Base-by-base conservation (phyloP, 306 rosid species). In the Lathyrus aphaca region DNA sequence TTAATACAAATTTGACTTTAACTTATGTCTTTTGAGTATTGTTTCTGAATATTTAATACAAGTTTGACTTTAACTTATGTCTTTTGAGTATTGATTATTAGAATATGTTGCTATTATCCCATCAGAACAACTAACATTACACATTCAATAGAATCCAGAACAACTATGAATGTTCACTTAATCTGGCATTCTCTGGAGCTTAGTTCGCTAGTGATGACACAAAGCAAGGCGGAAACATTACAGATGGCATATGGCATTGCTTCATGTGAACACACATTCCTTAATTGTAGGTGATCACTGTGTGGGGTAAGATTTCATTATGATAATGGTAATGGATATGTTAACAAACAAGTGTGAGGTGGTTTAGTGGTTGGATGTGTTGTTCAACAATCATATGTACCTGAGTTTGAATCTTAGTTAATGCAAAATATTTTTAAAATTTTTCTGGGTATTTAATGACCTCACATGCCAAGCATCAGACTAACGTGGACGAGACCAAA, bases 221-320 rank as follows among this genome's bases (percentile, higher is more conserved):
- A 8, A 5, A 49, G 27, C 56, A 49, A 13, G 16, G 16, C 6
- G 7, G 48, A 43, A 49, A 49, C 27, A 17, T 21, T 1, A 1
- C n/a, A n/a, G n/a, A n/a, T n/a, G n/a, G n/a, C 97, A 92, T 79
- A 77, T 89, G 92, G 95, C 76, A 5, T 76, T 92, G 77, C 95
- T 87, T 81, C 96, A 92, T 57, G 77, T 73, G 67, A 74, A 81
- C 29, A 84, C 95, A 43, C 65, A 87, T 74, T 86, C 96, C 70
- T 68, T 92, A 78, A 81, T 92, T 75, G 96, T 87, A 0, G 97
- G 97, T 69, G 97, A 92, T 82, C 97, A 92, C 64, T 92, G 97
- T 73, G 85, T 92, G 32, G 96, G 97, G 97, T 92, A 84, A 92
- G 88, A 71, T 74, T 81, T 66, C 21, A 16, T 71, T 66, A n/a